A percentile compares a stretch with the other conserved stretches of the same genome.
phyloP scores from a whole-genome alignment of 2,329 filamentous ascomycete species.

The Ophiostoma australiae region DNA sequence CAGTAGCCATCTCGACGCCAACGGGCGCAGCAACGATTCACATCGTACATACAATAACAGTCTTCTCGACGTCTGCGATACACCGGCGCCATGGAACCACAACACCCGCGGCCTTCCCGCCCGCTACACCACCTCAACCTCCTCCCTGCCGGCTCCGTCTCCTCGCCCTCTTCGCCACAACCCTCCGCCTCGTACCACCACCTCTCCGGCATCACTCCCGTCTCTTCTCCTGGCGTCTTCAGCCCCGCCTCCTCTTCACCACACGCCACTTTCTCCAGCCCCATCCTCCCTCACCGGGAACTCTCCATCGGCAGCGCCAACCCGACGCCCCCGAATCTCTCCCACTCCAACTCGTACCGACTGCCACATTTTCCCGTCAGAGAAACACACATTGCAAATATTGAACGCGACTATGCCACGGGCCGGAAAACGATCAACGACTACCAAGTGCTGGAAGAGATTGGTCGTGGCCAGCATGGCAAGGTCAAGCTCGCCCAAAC shows the following conservation, averaged over 20 bases:
- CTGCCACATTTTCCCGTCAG: slow-evolving; percentile 69
- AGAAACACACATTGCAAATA: slow-evolving; percentile 87
- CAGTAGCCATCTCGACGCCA: slow-evolving; percentile 21
- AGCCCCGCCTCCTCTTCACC: slow-evolving; percentile 42
- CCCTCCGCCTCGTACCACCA: slow-evolving; percentile 30
- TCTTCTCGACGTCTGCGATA: slow-evolving; percentile 24
- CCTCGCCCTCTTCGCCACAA: slow-evolving; percentile 39
- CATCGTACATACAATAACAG: not conserved
- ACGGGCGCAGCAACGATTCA: slow-evolving; percentile 20
- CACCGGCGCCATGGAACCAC: slow-evolving; percentile 30
- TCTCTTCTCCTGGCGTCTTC: slow-evolving; percentile 59
- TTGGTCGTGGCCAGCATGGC: slow-evolving; percentile 91
- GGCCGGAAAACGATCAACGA: slow-evolving; percentile 96
- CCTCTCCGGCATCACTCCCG: slow-evolving; percentile 47
- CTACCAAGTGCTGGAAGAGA: slow-evolving; percentile 94
- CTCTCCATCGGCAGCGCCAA: slow-evolving; percentile 35
- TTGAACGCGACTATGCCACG: slow-evolving; percentile 82
- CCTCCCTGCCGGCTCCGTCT: slow-evolving; percentile 30
- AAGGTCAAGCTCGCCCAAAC: slow-evolving; percentile 92
- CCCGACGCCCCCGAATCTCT: slow-evolving; percentile 48
- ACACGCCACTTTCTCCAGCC: slow-evolving; percentile 39
- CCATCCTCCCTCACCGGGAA: slow-evolving; percentile 34
- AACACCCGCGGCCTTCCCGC: slow-evolving; percentile 30
- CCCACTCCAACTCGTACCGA: slow-evolving; percentile 60
- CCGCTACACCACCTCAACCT: slow-evolving; percentile 35